phyloP scores from a whole-genome alignment of 495 filamentous ascomycete species.

The Amphirosellinia nigrospora region DNA sequence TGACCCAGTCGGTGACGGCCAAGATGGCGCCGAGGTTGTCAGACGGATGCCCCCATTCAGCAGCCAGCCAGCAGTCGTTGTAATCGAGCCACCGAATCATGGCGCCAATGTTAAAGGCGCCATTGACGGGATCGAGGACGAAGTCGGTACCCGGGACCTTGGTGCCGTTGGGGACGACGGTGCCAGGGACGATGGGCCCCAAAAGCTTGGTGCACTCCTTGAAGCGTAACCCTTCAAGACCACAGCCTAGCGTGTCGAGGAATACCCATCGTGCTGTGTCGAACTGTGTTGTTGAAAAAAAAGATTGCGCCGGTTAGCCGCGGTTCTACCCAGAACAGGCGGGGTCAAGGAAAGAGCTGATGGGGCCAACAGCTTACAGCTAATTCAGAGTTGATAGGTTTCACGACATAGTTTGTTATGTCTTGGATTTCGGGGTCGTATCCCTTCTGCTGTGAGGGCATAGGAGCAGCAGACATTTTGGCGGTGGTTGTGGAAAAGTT shows the following conservation, averaged over 20 bases:
- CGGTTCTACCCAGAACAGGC: constrained; percentile 9
- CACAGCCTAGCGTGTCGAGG: constrained; percentile 95
- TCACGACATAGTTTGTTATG: constrained; percentile 91
- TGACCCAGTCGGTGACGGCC: constrained; percentile 95
- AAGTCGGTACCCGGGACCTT: constrained; percentile 91
- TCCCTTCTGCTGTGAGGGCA: constrained; percentile 58
- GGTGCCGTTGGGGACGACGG: constrained; percentile 89
- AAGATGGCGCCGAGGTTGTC: constrained; percentile 97
- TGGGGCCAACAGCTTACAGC: constrained; percentile 67
- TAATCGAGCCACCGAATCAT: constrained; percentile 99
- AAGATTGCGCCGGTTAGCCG: constrained; percentile 38
- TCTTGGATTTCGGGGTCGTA: constrained; percentile 93
- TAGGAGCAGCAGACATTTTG: constrained; percentile 57
- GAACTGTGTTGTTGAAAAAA: constrained; percentile 61
- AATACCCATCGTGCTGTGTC: constrained; percentile 90
- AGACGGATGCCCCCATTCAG: constrained; percentile 97
- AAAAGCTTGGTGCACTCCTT: constrained; percentile 94
- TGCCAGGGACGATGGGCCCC: constrained; percentile 91
- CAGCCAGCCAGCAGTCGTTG: constrained; percentile 99
- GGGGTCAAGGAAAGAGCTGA: constrained; percentile 3
- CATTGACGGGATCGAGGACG: constrained; percentile 92
- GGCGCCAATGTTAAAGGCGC: constrained; percentile 97
- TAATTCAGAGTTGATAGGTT: constrained; percentile 86
- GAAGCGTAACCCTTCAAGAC: constrained; percentile 93
- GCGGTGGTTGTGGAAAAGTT: constrained; percentile 64